Evolutionary conservation across 1,284 basidiomycete species (phyloP).

Genomic region (Apiotrichum veenhuisii): DNA sequence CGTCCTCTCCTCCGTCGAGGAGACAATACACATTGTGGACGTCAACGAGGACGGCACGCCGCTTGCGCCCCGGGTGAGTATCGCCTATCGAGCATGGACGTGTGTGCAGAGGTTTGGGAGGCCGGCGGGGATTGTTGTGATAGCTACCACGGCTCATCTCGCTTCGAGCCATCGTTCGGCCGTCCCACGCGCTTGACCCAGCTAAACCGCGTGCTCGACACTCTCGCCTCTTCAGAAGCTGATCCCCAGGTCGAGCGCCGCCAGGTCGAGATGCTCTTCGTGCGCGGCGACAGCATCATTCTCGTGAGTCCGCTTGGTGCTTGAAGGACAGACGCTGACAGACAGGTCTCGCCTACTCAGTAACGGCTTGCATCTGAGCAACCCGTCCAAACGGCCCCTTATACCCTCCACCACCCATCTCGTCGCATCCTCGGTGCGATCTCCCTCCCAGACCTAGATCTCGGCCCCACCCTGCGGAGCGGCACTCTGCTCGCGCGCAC

Average conservation of each 20-base stretch:
- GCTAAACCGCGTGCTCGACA: too few species aligned
- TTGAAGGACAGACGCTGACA: neutral
- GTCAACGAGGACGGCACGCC: slow-evolving; percentile 53
- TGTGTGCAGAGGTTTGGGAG: neutral
- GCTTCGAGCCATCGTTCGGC: too few species aligned
- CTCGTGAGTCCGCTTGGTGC: slow-evolving; percentile 56
- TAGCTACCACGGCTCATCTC: too few species aligned
- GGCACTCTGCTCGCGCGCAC: too few species aligned
- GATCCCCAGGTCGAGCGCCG: slow-evolving; percentile 74
- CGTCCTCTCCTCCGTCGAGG: slow-evolving; percentile 94
- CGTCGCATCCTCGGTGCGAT: neutral
- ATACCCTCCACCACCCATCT: neutral
- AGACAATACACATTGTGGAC: slow-evolving; percentile 90
- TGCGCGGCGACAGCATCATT: slow-evolving; percentile 91
- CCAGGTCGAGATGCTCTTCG: slow-evolving; percentile 97
- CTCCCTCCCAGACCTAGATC: too few species aligned
- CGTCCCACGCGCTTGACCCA: too few species aligned
- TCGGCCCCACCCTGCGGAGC: too few species aligned
- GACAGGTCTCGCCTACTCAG: slow-evolving; percentile 20
- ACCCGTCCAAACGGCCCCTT: neutral
- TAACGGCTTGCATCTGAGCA: neutral
- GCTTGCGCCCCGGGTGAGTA: slow-evolving; percentile 51
- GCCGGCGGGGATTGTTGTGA: neutral
- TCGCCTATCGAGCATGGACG: neutral
- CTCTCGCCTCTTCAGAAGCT: too few species aligned